A percentile compares a stretch with the other conserved stretches of the same genome.
Conservation (phyloP, 331 rosid species). For the Erythrophleum ivorense region DNA sequence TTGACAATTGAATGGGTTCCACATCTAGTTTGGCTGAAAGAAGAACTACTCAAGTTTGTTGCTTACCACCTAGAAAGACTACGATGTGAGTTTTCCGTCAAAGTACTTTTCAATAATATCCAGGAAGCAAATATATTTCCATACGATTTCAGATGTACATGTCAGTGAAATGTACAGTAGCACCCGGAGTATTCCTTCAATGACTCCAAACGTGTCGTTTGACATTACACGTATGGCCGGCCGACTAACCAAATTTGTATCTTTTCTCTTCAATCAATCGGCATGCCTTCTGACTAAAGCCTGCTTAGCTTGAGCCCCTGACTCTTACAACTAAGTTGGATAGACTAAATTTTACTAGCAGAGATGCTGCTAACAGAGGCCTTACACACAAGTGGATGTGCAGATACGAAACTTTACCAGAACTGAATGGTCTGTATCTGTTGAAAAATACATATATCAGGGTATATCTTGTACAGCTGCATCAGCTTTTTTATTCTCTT, state of each 20-base stretch:
- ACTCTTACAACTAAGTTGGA: slow-evolving; percentile 28
- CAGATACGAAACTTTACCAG: background rate
- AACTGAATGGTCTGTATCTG: background rate
- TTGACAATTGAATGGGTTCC: too few relatives aligned
- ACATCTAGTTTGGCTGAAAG: too few relatives aligned
- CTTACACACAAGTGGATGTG: slow-evolving; percentile 1
- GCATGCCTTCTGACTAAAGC: slow-evolving; percentile 7
- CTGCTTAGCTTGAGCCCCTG: slow-evolving; percentile 32
- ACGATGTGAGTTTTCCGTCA: background rate
- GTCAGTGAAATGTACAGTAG: slow-evolving; percentile 9
- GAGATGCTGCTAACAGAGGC: slow-evolving; percentile 5
- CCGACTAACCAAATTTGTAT: slow-evolving; percentile 29
- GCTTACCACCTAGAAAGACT: background rate
- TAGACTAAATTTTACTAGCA: slow-evolving; percentile 11
- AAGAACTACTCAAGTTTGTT: too few relatives aligned
- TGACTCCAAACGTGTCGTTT: background rate
- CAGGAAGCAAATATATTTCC: background rate
- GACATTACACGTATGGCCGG: background rate
- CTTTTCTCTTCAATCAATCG: slow-evolving; percentile 12
- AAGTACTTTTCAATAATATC: background rate
- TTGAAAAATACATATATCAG: slow-evolving; percentile 32
- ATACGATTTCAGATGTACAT: background rate
- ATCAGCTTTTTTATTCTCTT: slow-evolving; percentile 34
- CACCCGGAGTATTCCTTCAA: slow-evolving; percentile 6
- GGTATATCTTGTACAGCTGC: slow-evolving; percentile 51